Evolutionary conservation across 1,284 basidiomycete genomes (phyloP).

Genomic region (Ustilago crameri): DNA sequence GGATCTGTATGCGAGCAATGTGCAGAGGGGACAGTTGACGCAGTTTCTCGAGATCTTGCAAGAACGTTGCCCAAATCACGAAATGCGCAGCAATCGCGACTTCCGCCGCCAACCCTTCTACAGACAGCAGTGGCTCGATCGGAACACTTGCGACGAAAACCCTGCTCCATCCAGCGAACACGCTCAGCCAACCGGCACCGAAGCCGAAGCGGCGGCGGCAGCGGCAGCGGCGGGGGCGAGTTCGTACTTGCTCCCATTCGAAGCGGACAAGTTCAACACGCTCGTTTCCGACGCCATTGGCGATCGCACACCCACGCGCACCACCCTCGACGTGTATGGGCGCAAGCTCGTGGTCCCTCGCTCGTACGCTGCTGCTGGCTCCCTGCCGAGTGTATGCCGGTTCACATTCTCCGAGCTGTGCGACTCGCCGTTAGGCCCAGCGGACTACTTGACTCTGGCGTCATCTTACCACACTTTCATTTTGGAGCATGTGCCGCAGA

Average conservation of each 20-base stretch:
- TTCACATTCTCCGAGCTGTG: slow-evolving; percentile 77
- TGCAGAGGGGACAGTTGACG: slow-evolving; percentile 73
- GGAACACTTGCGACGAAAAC: slow-evolving; percentile 13
- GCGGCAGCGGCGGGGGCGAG: slow-evolving; percentile 2
- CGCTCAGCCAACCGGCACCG: not conserved
- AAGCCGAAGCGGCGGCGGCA: not conserved
- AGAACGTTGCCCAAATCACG: slow-evolving; percentile 74
- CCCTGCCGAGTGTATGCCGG: slow-evolving; percentile 69
- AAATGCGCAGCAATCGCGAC: slow-evolving; percentile 70
- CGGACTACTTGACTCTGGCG: slow-evolving; percentile 77
- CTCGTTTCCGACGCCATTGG: slow-evolving; percentile 20
- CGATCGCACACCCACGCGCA: slow-evolving; percentile 8
- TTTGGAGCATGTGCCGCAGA: slow-evolving; percentile 74
- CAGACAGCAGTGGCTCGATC: slow-evolving; percentile 34
- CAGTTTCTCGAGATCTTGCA: slow-evolving; percentile 76
- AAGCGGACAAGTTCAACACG: slow-evolving; percentile 37
- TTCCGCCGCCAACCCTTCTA: slow-evolving; percentile 68
- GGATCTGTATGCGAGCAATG: slow-evolving; percentile 78
- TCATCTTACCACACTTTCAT: slow-evolving; percentile 74
- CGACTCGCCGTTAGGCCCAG: slow-evolving; percentile 76
- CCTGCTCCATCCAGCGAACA: not conserved
- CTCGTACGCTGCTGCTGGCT: slow-evolving; percentile 56
- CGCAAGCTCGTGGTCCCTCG: slow-evolving; percentile 72
- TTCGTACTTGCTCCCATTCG: slow-evolving; percentile 50
- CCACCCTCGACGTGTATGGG: slow-evolving; percentile 71